A percentile compares a stretch with the other conserved stretches of the same genome.
phyloP scores from a whole-genome alignment of 2,329 filamentous ascomycete species.

The Alternaria brassicicola region DNA sequence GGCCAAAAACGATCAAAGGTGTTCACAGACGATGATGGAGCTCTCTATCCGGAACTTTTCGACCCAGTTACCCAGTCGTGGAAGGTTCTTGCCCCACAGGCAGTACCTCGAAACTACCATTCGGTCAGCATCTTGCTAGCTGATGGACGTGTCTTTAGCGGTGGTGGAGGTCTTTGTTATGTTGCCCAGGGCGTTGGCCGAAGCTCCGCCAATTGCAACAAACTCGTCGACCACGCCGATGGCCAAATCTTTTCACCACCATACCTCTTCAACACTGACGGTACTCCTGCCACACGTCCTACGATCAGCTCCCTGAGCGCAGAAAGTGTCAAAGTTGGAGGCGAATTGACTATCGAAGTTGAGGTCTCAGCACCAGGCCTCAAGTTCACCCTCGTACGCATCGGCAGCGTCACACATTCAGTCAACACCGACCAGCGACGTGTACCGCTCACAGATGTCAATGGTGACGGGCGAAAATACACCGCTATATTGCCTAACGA shows the following conservation, averaged over 20 bases:
- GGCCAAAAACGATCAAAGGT: slow-evolving; percentile 31
- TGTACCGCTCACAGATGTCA: slow-evolving; percentile 24
- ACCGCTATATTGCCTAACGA: slow-evolving; percentile 30
- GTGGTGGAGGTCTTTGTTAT: slow-evolving; percentile 36
- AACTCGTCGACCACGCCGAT: slow-evolving; percentile 36
- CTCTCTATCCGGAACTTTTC: slow-evolving; percentile 34
- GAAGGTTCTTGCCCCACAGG: slow-evolving; percentile 29
- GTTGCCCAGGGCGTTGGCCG: slow-evolving; percentile 19
- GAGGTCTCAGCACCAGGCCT: slow-evolving; percentile 8
- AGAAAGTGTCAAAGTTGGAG: slow-evolving; percentile 27
- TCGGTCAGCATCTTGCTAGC: slow-evolving; percentile 31
- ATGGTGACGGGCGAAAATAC: slow-evolving; percentile 6
- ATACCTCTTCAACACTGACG: slow-evolving; percentile 36
- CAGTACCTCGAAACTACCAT: slow-evolving; percentile 37
- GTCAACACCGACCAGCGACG: slow-evolving; percentile 39
- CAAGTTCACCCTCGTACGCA: slow-evolving; percentile 27
- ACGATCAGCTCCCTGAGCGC: slow-evolving; percentile 19
- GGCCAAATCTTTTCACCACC: slow-evolving; percentile 38
- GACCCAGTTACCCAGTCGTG: slow-evolving; percentile 32
- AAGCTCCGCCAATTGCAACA: slow-evolving; percentile 34
- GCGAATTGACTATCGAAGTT: slow-evolving; percentile 20
- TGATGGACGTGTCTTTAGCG: slow-evolving; percentile 34
- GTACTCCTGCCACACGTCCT: slow-evolving; percentile 25
- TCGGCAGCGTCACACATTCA: slow-evolving; percentile 38
- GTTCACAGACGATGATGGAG: slow-evolving; percentile 30